Evolutionary conservation across 108 stramenopile genomes (phyloP).

Genomic region (Cyclotella sp.): DNA sequence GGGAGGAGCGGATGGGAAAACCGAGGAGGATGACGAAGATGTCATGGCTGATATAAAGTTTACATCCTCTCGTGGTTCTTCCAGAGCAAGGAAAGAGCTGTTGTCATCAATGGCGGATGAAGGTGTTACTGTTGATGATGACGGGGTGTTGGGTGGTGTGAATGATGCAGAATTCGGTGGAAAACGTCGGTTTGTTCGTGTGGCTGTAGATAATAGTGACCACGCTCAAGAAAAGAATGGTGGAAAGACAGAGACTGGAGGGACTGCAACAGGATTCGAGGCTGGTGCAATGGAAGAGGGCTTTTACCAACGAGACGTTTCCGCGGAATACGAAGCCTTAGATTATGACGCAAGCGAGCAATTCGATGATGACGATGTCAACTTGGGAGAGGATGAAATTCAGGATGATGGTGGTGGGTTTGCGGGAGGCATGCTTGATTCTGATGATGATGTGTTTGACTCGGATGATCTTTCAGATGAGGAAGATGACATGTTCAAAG

Average conservation of each 20-base stretch:
- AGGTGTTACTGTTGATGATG: conserved; percentile 74
- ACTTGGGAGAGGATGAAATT: conserved; percentile 81
- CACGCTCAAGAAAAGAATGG: conserved; percentile 14
- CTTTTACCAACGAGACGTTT: conserved; percentile 86
- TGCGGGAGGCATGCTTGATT: conserved; percentile 55
- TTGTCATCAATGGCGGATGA: conserved; percentile 67
- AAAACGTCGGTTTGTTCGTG: conserved; percentile 67
- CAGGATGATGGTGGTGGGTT: conserved; percentile 62
- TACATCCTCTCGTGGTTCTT: conserved; percentile 46
- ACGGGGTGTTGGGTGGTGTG: conserved; percentile 86
- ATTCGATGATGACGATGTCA: conserved; percentile 91
- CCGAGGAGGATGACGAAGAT: conserved; percentile 79
- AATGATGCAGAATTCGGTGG: conserved; percentile 85
- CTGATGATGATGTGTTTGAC: conserved; percentile 45
- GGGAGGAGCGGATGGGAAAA: conserved; percentile 28
- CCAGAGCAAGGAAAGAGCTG: conserved; percentile 71
- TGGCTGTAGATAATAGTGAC: conserved; percentile 23
- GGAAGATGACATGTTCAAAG: conserved; percentile 59
- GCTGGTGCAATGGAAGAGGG: conserved; percentile 88
- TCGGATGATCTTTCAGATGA: conserved; percentile 57
- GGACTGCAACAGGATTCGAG: conserved; percentile 66
- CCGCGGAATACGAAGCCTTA: conserved; percentile 87
- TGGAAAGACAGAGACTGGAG: conserved; percentile 11
- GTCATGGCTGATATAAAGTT: conserved; percentile 83
- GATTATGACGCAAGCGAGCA: conserved; percentile 92